Conservation (phyloP, 768 basidiomycete genomes). For the Rhizopogon salebrosus region DNA sequence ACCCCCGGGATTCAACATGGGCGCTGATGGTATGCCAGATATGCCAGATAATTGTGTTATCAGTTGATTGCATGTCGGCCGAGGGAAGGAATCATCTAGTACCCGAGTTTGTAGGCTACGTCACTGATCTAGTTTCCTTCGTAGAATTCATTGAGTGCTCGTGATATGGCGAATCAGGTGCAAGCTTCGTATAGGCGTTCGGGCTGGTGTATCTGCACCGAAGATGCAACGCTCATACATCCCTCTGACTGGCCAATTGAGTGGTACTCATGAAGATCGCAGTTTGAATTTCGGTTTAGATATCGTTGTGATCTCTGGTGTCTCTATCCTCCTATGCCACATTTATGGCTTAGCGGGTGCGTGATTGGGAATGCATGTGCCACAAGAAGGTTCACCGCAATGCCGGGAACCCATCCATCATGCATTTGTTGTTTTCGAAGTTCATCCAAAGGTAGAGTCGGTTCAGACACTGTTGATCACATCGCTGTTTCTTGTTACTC, state of each 20-base stretch:
- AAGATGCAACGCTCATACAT: neutral
- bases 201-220: neutral
- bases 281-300: neutral
- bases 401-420: neutral
- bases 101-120: neutral
- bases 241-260: neutral
- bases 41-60: constrained; percentile 28
- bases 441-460: too few relatives aligned
- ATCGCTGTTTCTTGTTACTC: too few relatives aligned
- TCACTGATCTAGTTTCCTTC: neutral
- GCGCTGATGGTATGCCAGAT: constrained; percentile 49
- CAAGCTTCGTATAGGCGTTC: neutral
- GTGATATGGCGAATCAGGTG: neutral
- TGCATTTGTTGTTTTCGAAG: too few relatives aligned
- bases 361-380: neutral
- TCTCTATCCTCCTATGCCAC: neutral
- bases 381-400: neutral
- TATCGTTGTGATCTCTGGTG: neutral
- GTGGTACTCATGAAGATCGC: neutral
- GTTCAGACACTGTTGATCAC: too few relatives aligned
- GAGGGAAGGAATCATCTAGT: neutral
- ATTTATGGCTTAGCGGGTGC: neutral
- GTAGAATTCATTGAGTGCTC: neutral
- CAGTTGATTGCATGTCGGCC: neutral
- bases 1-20: constrained; percentile 62